Percentiles rank a stretch among this genome's conserved stretches.
These are phyloP conservation scores for Saussurea involucrata DNA, from an alignment of 129 eudicot species.

Conservation along the genomic window DNA sequence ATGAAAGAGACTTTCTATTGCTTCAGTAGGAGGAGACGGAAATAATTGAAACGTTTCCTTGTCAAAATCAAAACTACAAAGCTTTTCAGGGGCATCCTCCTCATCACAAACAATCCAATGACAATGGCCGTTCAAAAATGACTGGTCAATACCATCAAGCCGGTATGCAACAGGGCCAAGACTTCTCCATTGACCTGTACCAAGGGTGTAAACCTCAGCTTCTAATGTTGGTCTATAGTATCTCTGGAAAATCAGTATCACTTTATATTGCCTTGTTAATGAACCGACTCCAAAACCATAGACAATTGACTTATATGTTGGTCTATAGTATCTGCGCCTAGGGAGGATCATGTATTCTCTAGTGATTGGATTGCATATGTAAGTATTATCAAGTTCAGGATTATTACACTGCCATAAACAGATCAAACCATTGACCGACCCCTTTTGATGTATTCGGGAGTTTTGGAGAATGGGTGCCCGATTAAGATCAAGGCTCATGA, in stretches of 20 bases:
- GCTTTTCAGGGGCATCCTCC: background rate
- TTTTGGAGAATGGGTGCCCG: too few species aligned
- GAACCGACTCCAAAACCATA: constrained; percentile 38
- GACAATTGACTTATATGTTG: background rate
- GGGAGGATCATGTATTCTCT: constrained; percentile 39
- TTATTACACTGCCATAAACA: too few species aligned
- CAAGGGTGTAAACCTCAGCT: constrained; percentile 34
- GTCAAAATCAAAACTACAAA: background rate
- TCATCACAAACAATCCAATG: constrained; percentile 25
- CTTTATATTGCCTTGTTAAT: constrained; percentile 23
- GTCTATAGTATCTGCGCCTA: background rate
- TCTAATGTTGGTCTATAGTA: background rate
- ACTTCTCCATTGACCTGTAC: constrained; percentile 20
- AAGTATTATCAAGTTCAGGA: too few species aligned
- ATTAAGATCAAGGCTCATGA: too few species aligned
- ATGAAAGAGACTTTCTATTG: background rate
- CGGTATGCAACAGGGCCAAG: background rate
- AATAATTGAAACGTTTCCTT: background rate
- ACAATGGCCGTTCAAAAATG: constrained; percentile 30
- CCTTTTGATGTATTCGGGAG: too few species aligned
- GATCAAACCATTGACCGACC: too few species aligned
- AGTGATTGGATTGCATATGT: too few species aligned
- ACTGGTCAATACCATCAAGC: background rate
- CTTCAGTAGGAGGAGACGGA: background rate
- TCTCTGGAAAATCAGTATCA: constrained; percentile 24